Percentiles rank a stretch among this genome's conserved stretches.
Evolutionary conservation across 176 grass and related monocot genomes (phyloP).

Genomic region (Zoysia pacifica): DNA sequence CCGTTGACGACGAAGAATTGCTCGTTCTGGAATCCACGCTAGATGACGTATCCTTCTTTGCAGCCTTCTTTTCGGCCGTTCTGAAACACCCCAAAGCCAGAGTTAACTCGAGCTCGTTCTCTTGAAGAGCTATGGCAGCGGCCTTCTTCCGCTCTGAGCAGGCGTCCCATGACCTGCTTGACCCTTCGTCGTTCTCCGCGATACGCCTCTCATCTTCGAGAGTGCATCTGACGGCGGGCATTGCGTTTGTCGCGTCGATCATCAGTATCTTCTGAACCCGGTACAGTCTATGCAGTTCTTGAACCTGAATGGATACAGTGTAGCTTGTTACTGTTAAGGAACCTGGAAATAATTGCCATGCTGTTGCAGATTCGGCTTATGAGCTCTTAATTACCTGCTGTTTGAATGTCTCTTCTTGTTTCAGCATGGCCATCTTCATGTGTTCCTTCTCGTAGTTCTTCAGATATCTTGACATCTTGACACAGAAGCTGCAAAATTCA

Average conservation of each 20-base stretch:
- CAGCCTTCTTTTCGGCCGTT: neutral
- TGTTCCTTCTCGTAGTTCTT: conserved; percentile 51
- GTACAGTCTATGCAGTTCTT: conserved; percentile 62
- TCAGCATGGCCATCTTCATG: conserved; percentile 66
- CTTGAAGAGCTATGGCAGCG: neutral
- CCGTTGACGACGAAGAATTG: conserved; percentile 47
- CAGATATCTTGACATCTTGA: conserved; percentile 43
- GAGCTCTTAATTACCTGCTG: conserved; percentile 37
- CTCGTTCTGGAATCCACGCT: conserved; percentile 46
- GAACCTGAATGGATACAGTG: conserved; percentile 33
- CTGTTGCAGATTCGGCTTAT: neutral
- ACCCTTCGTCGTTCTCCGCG: conserved; percentile 22
- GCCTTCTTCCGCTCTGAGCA: neutral
- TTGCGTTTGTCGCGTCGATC: conserved; percentile 16
- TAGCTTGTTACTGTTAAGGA: neutral
- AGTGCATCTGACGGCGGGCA: neutral
- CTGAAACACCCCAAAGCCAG: conserved; percentile 39
- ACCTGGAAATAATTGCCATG: neutral
- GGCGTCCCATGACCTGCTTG: conserved; percentile 42
- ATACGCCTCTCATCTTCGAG: conserved; percentile 25
- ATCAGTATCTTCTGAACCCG: conserved; percentile 48
- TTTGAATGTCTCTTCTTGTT: conserved; percentile 58
- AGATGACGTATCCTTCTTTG: conserved; percentile 26
- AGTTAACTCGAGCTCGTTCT: conserved; percentile 49
- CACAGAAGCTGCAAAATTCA: conserved; percentile 16